These are phyloP conservation scores for Cutaneotrichosporon sp. DNA, from an alignment of 1,284 basidiomycete species.

Conservation along the genomic window DNA sequence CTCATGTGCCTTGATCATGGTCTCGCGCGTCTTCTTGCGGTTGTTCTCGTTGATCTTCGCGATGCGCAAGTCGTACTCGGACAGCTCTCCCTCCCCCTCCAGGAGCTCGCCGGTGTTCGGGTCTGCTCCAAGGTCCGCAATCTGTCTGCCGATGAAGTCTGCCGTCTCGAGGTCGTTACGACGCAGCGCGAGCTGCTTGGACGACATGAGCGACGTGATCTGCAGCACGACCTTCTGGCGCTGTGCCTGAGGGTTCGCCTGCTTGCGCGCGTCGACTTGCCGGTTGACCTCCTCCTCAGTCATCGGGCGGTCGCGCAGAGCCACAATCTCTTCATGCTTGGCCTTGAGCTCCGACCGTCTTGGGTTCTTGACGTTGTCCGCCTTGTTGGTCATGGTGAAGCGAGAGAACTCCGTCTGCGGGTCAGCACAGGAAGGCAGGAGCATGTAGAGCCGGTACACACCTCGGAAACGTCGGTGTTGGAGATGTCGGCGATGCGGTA, in stretches of 20 bases:
- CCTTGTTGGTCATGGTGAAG: constrained; percentile 57
- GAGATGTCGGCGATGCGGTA: constrained; percentile 81
- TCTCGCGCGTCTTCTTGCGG: constrained; percentile 73
- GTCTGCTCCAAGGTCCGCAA: constrained; percentile 60
- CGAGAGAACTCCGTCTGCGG: constrained; percentile 72
- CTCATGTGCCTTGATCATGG: constrained; percentile 73
- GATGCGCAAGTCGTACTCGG: constrained; percentile 62
- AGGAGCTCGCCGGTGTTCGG: constrained; percentile 39
- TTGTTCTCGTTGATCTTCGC: constrained; percentile 86
- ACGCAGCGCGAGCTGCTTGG: constrained; percentile 67
- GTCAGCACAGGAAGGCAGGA: not conserved
- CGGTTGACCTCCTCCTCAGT: constrained; percentile 72
- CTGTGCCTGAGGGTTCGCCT: constrained; percentile 35
- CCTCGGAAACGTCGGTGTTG: constrained; percentile 64
- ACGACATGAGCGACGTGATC: constrained; percentile 55
- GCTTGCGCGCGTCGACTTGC: constrained; percentile 61
- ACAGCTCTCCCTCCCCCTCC: constrained; percentile 30
- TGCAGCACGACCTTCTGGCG: constrained; percentile 63
- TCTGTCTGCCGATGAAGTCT: constrained; percentile 62
- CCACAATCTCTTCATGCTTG: constrained; percentile 65
- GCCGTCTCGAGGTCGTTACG: constrained; percentile 68
- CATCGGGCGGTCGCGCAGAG: constrained; percentile 62
- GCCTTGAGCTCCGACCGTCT: constrained; percentile 65
- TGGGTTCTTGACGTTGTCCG: constrained; percentile 66
- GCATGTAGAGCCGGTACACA: constrained; percentile 53